These are phyloP conservation scores for Blastobotrys buckinghamii DNA, from an alignment of 1,139 yeast genomes.

Conservation along the genomic window DNA sequence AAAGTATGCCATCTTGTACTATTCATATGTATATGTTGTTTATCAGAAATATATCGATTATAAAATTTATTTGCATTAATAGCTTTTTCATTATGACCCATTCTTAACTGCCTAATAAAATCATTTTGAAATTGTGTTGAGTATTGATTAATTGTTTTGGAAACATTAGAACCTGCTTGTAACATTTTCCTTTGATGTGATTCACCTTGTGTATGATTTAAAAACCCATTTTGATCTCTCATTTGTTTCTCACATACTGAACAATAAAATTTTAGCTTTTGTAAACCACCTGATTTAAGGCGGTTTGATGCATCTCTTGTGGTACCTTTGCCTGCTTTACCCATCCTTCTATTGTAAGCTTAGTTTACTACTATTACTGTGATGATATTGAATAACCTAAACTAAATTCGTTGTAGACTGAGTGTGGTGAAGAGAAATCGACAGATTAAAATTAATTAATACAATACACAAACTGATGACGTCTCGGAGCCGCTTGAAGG, in stretches of 20 bases:
- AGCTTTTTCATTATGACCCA: slow-evolving; percentile 74
- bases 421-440: too few relatives aligned
- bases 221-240: slow-evolving; percentile 91
- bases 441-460: too few relatives aligned
- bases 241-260: slow-evolving; percentile 92
- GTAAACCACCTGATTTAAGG: slow-evolving; percentile 78
- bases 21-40: slow-evolving; percentile 83
- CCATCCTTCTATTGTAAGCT: slow-evolving; percentile 37
- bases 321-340: slow-evolving; percentile 65
- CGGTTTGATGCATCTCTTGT: slow-evolving; percentile 79
- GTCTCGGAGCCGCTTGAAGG: too few relatives aligned
- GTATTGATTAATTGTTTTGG: slow-evolving; percentile 50
- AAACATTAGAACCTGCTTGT: slow-evolving; percentile 39
- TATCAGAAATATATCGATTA: slow-evolving; percentile 73
- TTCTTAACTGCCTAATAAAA: slow-evolving; percentile 56
- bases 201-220: slow-evolving; percentile 75
- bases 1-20: slow-evolving; percentile 77
- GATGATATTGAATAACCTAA: too few relatives aligned
- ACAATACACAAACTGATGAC: too few relatives aligned
- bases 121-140: slow-evolving; percentile 56
- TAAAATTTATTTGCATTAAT: slow-evolving; percentile 81
- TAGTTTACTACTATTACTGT: too few relatives aligned
- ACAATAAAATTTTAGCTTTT: slow-evolving; percentile 80
- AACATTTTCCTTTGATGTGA: slow-evolving; percentile 59
- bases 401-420: too few relatives aligned